phyloP scores from a whole-genome alignment of 225 moss, liverwort and hornwort genomes.

The Bryum argenteum region DNA sequence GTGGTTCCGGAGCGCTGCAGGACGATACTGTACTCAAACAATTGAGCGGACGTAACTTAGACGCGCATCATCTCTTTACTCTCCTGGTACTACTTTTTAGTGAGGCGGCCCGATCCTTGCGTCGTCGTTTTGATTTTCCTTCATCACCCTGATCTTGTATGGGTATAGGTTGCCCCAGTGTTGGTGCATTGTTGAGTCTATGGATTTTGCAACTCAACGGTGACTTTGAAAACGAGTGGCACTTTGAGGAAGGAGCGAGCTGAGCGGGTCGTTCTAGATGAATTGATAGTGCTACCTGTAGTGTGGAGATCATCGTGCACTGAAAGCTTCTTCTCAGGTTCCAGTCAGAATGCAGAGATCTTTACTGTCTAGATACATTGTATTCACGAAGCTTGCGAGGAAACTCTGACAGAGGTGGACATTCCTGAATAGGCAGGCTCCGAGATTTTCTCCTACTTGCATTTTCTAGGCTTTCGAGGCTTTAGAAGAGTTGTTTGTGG shows the following conservation, averaged over 20 bases:
- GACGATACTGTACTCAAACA: not conserved
- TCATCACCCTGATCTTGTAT: not conserved
- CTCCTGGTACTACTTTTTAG: no score
- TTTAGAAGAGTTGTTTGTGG: not conserved
- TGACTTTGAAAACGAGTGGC: not conserved
- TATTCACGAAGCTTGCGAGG: not conserved
- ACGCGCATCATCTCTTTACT: no score
- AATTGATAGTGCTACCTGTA: no score
- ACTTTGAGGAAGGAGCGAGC: not conserved
- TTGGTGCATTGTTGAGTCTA: not conserved
- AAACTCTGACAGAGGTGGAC: not conserved
- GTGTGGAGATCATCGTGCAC: no score
- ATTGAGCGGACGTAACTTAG: not conserved
- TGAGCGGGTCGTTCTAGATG: no score
- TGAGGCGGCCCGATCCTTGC: not conserved
- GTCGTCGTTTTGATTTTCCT: not conserved
- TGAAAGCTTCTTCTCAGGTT: no score
- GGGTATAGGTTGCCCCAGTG: not conserved
- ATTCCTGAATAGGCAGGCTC: not conserved
- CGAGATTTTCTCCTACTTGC: not conserved
- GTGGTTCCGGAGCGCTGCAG: not conserved
- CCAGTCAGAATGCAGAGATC: not conserved
- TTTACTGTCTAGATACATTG: not conserved
- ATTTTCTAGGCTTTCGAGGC: not conserved
- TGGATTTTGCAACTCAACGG: not conserved